These are phyloP conservation scores for Eucalyptus globulus DNA, from an alignment of 345 rosid genomes.

Conservation along the genomic window DNA sequence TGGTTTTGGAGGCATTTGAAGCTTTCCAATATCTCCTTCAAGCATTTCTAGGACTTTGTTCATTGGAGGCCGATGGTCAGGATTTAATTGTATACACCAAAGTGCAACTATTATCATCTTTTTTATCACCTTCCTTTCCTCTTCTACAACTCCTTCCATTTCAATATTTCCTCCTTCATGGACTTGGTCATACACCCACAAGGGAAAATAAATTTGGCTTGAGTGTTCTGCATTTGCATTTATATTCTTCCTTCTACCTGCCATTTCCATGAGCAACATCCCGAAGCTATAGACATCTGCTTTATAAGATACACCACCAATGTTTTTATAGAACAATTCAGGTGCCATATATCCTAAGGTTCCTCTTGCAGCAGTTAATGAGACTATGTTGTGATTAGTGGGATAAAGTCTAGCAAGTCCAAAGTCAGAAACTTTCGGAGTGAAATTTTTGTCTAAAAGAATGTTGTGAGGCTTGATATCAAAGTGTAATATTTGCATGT, in stretches of 20 bases:
- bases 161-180: accelerated
- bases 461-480: not conserved
- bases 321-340: not conserved
- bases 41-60: not conserved
- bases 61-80: not conserved
- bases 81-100: not conserved
- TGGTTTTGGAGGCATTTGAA: not conserved
- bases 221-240: not conserved
- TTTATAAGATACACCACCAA: not conserved
- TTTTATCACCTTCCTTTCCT: not conserved
- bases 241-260: not conserved
- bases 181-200: not conserved
- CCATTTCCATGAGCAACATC: not conserved
- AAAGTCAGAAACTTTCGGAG: not conserved
- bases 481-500: too few relatives aligned
- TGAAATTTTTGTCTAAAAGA: not conserved
- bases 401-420: not conserved
- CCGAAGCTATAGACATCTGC: not conserved
- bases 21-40: not conserved
- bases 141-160: not conserved
- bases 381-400: too few relatives aligned
- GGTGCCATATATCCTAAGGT: not conserved
- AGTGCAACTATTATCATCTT: not conserved
- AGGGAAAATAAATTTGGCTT: not conserved
- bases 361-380: not conserved